Evolutionary conservation across 2,329 filamentous ascomycete genomes (phyloP).

Genomic region (Pyrenochaeta sp.): DNA sequence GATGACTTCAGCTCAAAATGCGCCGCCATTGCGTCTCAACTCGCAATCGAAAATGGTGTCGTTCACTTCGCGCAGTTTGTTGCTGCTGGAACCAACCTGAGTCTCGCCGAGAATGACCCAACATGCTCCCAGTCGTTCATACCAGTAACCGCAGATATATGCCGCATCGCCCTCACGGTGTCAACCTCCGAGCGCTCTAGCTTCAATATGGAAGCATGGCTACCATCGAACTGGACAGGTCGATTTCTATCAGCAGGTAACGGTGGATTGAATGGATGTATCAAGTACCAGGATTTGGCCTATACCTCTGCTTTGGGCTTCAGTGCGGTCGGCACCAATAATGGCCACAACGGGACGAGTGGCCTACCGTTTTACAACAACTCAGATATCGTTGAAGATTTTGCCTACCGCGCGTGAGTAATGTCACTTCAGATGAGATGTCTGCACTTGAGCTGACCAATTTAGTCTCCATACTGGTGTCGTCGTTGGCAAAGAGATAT

Average conservation of each 20-base stretch:
- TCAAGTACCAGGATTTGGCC: constrained; percentile 49
- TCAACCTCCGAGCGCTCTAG: constrained; percentile 51
- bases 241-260: constrained; percentile 48
- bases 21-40: constrained; percentile 36
- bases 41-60: constrained; percentile 45
- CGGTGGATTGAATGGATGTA: constrained; percentile 53
- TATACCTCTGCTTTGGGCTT: constrained; percentile 52
- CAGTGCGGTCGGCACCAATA: constrained; percentile 52
- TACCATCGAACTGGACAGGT: constrained; percentile 53
- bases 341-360: constrained; percentile 54
- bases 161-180: constrained; percentile 52
- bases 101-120: constrained; percentile 49
- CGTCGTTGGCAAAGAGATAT: constrained; percentile 52
- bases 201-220: constrained; percentile 56
- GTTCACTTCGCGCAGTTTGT: constrained; percentile 50
- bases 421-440: not conserved
- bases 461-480: constrained; percentile 42
- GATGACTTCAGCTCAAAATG: constrained; percentile 33
- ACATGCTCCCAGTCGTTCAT: constrained; percentile 49
- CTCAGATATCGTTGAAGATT: constrained; percentile 57
- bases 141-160: constrained; percentile 48
- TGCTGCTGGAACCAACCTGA: constrained; percentile 52
- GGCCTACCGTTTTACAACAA: constrained; percentile 59
- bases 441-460: not conserved
- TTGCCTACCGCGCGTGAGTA: constrained; percentile 54